phyloP scores from a whole-genome alignment of 1,139 yeast species.

The Kurtzmaniella quercitrusa region DNA sequence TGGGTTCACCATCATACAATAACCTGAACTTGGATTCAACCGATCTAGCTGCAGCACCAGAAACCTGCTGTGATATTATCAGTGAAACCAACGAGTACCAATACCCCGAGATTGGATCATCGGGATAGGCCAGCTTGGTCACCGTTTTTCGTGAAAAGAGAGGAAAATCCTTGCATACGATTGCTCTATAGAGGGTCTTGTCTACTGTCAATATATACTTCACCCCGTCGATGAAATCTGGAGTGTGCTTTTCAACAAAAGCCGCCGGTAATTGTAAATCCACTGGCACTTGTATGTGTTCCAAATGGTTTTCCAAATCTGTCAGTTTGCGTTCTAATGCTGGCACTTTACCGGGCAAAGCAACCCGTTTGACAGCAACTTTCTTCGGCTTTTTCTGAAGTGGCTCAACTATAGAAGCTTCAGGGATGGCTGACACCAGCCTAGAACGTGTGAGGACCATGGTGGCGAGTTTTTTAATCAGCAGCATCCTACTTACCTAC shows the following conservation, averaged over 20 bases:
- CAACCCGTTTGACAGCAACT: background rate
- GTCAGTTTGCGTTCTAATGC: conserved; percentile 4
- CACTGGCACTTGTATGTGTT: conserved; percentile 22
- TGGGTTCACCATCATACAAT: conserved; percentile 42
- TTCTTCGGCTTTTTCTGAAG: background rate
- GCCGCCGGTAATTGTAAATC: conserved; percentile 33
- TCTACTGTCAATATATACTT: conserved; percentile 37
- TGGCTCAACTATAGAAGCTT: background rate
- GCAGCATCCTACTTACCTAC: background rate
- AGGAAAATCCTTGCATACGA: conserved; percentile 28
- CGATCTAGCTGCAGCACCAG: conserved; percentile 76
- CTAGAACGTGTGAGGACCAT: conserved; percentile 2
- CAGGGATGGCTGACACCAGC: background rate
- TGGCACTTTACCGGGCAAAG: background rate
- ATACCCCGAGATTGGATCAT: conserved; percentile 32
- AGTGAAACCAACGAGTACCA: conserved; percentile 38
- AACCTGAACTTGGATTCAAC: conserved; percentile 47
- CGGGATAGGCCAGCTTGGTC: conserved; percentile 10
- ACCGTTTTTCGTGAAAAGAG: conserved; percentile 15
- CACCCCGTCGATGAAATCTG: conserved; percentile 41
- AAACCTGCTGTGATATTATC: conserved; percentile 77
- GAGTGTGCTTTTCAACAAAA: conserved; percentile 39
- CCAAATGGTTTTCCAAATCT: conserved; percentile 26
- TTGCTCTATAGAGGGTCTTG: conserved; percentile 34
- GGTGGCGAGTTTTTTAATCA: background rate